Base-by-base conservation (phyloP, 1,284 basidiomycete genomes). In the Volvariella surrecta region DNA sequence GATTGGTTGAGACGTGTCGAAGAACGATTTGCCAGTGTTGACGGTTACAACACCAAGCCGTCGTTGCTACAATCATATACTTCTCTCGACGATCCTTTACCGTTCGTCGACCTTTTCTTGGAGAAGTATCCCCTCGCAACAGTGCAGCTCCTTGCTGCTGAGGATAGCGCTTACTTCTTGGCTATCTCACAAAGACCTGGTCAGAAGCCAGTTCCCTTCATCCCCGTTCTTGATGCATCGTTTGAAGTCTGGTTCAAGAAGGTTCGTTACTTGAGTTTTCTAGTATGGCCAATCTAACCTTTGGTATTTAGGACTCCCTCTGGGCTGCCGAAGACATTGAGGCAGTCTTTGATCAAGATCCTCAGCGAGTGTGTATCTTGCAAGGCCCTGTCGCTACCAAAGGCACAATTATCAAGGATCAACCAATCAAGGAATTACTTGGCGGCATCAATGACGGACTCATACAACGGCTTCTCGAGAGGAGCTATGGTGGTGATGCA, bases 241-340 rank as follows among this genome's bases (percentile, higher is more conserved):
- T 97, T 99, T 60, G 91, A 95, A 62, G 91, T 97, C 44, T 97
- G 94, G 92, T 97, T 97, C 72, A 97, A 97, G 76, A 96, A 96
- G 80, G 89, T 87, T 48, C 19, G 71, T 54, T 40, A 17, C 42
- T 9, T 45, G 18, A 31, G 34, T 21, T 32, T 31, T 28, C 37
- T 43, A 31, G 48, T 40, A 30, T 45, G 7, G 31, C 39, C 19
- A 45, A 40, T 48, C 40, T 9, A 2, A 19, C 47, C 20, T 44
- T 43, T 43, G 48, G 62, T 18, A 63, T 58, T 46, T 31, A 92
- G 89, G 94, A 97, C 63, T 97, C 94, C 13, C 79, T 98, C 4
- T 98, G 95, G 95, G 89, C 91, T 37, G 87, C 93, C 4, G 96
- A 99, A 64, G 95, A 99, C 60, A 92, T 99, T 54, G 95, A 99